phyloP scores from a whole-genome alignment of 805 yeast species.

The Pichia heedii region DNA sequence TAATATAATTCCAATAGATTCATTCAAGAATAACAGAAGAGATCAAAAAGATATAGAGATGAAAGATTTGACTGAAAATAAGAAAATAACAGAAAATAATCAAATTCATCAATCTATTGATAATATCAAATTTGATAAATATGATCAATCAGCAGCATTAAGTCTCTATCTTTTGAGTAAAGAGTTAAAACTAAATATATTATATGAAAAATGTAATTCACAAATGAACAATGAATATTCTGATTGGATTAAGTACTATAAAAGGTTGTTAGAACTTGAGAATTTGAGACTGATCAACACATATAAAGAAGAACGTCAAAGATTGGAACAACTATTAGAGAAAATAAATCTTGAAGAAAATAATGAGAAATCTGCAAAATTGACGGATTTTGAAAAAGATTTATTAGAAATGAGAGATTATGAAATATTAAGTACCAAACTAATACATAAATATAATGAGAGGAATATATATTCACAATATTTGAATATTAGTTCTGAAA shows the following conservation, averaged over 20 bases:
- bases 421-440: conserved; percentile 22
- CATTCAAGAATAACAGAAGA: conserved; percentile 10
- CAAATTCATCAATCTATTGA: no score
- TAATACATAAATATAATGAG: conserved; percentile 19
- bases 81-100: no score
- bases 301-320: conserved; percentile 7
- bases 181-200: conserved; percentile 3
- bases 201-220: neutral
- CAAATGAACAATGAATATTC: neutral
- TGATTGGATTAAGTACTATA: conserved; percentile 1
- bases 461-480: conserved; percentile 20
- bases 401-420: conserved; percentile 27
- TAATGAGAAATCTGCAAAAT: conserved; percentile 13
- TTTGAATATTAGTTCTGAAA: conserved; percentile 19
- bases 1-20: conserved; percentile 21
- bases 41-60: no score
- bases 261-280: conserved; percentile 3
- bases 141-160: conserved; percentile 13
- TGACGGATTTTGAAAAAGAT: conserved; percentile 20
- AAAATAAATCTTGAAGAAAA: conserved; percentile 1
- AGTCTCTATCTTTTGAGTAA: conserved; percentile 13
- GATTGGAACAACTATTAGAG: conserved; percentile 10
- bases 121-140: conserved; percentile 2
- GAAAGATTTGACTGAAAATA: no score
- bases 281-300: conserved; percentile 1